Base-by-base conservation (phyloP, 192 early-diverging fungal species). In the Coemansia asiatica region DNA sequence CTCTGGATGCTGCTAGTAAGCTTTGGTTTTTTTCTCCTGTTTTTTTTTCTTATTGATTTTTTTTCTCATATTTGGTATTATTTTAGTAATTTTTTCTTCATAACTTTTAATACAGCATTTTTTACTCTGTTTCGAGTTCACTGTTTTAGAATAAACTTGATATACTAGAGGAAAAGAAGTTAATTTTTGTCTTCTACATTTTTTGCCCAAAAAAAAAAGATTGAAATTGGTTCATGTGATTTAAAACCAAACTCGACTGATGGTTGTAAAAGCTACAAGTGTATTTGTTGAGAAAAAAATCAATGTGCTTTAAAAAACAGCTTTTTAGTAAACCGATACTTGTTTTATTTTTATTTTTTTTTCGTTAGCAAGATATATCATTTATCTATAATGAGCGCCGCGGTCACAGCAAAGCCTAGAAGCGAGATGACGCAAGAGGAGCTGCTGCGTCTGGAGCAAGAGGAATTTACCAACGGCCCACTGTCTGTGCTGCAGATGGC, bases 381-480 rank as follows among this genome's bases (percentile, higher is more conserved):
- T 25, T 35, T 40, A 35, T 9, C 9, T 21, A 81, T 26, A 12
- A 81, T 81, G 79, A 81, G 79, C 70, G 49, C 79, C 12, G 66
- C 70, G 25, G 46, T 72, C 25, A 82, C 80, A 33, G 28, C 80
- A 68, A 82, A 82, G 63, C 63, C 75, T 56, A 82, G 78, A 72
- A 60, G 67, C 40, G 75, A 82, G 49, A 74, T 82, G 80, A 71
- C 68, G 19, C 68, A 71, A 25, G 93, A 92, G 72, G 96, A 99
- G 83, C 87, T 99, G 61, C 79, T 80, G 62, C 87, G 87, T 60
- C 84, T 92, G 31, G 96, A 99, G 71, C 92, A 98, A 72, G 81
- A 91, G 55, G 95, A 98, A 82, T 98, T 99, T 79, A 90, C 89
- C 66, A 97, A 91, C 56, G 97, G 97, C 6, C 97, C 97, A 46